Evolutionary conservation across 257 asterid genomes (phyloP), one percentile per base, ranked within the genome.

Genomic region (Capsicum rhomboideum): DNA sequence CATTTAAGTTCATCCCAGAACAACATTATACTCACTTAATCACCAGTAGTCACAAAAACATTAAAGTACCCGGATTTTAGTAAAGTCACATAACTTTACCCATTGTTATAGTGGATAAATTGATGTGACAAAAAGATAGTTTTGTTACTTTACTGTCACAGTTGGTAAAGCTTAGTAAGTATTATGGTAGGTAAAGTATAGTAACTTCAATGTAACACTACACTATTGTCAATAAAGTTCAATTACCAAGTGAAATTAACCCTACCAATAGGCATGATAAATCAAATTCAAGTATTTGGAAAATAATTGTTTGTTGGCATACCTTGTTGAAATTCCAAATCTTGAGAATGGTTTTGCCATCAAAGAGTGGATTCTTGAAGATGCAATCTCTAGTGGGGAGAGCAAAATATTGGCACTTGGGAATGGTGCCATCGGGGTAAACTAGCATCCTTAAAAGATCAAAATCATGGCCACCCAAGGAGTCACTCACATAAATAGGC

Each of bases 321-420:
- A 46, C 89, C 83, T 91, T 90, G 78, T 94, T 94, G 89, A 92
- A 82, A 87, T 94, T 94, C 98, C 97, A 94, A 55, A 94, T 92
- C 91, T 94, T 94, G 85, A 94, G 86, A 84, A 92, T 85, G 92
- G 91, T 93, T 86, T 90, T 88, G 2, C 94, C 91, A 82, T 93
- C 97, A 91, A 90, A 87, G 54, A 92, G 93, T 2, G 95, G 91
- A 86, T 92, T 96, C 13, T 85, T 50, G 85, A 92, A 91, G 77
- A 93, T 85, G 86, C 92, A 89, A 67, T 93, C 94, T 8, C 91
- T 87, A 58, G 97, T 91, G 1, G 97, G 97, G 14, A 94, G 85
- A 46, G 97, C 97, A 5, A 96, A 92, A 68, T 87, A 85, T 83
- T 85, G 86, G 78, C 93, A 93, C 83, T 94, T 86, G 49, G 93